Evolutionary conservation across 768 basidiomycete genomes (phyloP), one percentile per base, ranked within the genome.

Genomic region (Psilocybe sp.): DNA sequence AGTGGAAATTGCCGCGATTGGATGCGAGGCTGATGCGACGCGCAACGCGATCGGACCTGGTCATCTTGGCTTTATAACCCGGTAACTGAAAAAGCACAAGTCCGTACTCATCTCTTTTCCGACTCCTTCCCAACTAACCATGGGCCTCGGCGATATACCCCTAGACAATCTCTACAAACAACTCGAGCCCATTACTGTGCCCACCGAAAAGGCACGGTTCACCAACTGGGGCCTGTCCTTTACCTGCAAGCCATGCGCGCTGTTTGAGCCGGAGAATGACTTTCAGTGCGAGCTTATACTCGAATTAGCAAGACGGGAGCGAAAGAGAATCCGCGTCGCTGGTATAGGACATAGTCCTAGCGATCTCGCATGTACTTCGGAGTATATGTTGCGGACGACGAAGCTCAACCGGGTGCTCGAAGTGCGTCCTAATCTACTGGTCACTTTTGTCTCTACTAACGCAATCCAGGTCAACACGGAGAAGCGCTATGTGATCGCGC

Each of bases 341-440:
- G 97, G 93, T 11, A 84, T 92, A 13, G 96, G 95, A 2, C 95
- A 98, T 70, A 90, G 88, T 50, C 96, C 96, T 18, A 89, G 86
- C 62, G 96, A 99, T 70, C 76, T 98, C 44, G 89, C 92, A 0
- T 98, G 93, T 69, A 97, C 94, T 0, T 78, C 72, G 45, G 91
- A 84, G 10, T 94, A 81, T 70, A 88, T 98, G 84, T 69, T 98
- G 49, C 78, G 87, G 46, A 89, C 89, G 51, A 82, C 82, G 38
- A 81, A 78, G 60, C 68, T 98, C 47, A 78, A 87, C 65, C 73
- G 77, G 37, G 66, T 96, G 32, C 65, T 95, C 40, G 84, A 90
- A 76, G 96, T 95, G 69, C 66, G 87, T 59, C 43, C 46, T 49
- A 46, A 54, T 52, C 62, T 55, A 53, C 46, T 35, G 47, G 38